Base-by-base conservation (phyloP, 352 stramenopile species). In the Pseudoperonospora humuli region DNA sequence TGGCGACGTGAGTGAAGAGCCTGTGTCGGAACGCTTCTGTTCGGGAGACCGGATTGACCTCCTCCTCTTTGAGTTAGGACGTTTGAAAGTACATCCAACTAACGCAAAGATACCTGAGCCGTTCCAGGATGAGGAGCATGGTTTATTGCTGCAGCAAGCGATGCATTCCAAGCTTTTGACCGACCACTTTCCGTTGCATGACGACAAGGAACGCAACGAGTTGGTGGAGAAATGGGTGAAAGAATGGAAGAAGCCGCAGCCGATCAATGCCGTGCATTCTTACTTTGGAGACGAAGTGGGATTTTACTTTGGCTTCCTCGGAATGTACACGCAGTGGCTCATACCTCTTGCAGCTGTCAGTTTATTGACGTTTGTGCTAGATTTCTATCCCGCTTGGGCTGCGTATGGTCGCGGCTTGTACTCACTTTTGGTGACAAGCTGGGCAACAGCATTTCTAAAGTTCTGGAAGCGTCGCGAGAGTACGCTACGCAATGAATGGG, bases 251-350 rank as follows among this genome's bases (percentile, higher is more conserved):
- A 64, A 58, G 0, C 39, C 61, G 2, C 75, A 86, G 53, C 77
- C 80, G 17, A 41, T 93, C 0, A 67, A 84, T 17, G 39, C 31
- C 26, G 57, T 93, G 20, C 71, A 67, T 23, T 74, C 77, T 33
- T 93, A 93, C 39, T 93, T 88, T 59, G 80, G 80, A 24, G 71
- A 90, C 27, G 80, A 93, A 50, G 78, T 99, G 39, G 93, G 92
- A 0, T 98, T 98, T 48, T 99, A 98, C 70, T 98, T 98, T 69
- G 87, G 92, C 7, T 99, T 97, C 61, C 61, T 98, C 4, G 89
- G 96, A 26, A 95, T 96, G 71, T 97, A 96, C 61, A 96, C 93
- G 15, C 78, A 84, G 39, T 97, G 95, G 75, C 71, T 99, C 6
- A 57, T 98, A 5, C 81, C 86, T 9, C 82, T 96, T 9, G 85